Evolutionary conservation across 1,284 basidiomycete genomes (phyloP).

Genomic region (Rhodotorula sp.): DNA sequence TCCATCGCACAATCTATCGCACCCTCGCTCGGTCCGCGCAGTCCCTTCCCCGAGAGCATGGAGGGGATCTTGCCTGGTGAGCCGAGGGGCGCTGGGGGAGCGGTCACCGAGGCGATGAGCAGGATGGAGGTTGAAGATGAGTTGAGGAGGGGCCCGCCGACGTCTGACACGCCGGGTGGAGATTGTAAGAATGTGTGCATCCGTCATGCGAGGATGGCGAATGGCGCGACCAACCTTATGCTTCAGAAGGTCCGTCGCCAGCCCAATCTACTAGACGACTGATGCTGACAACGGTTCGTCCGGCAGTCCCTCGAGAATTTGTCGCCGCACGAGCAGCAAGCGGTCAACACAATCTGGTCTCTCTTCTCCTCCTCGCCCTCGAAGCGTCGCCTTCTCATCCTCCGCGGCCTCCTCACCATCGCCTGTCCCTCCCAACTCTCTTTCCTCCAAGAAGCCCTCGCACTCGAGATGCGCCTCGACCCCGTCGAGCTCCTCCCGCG

Average conservation of each 20-base stretch:
- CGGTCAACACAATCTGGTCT: conserved; percentile 92
- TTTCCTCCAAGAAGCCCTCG: conserved; percentile 86
- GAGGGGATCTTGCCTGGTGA: background rate
- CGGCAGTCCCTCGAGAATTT: conserved; percentile 84
- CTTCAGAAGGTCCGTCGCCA: conserved; percentile 76
- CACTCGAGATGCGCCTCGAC: conserved; percentile 89
- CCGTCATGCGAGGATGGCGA: conserved; percentile 94
- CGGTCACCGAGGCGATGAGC: background rate
- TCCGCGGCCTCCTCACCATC: conserved; percentile 98
- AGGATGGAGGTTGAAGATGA: conserved; percentile 34
- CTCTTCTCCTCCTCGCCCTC: conserved; percentile 94
- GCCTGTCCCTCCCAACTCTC: conserved; percentile 99
- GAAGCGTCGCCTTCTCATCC: conserved; percentile 83
- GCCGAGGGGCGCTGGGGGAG: background rate
- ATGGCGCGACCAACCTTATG: conserved; percentile 88
- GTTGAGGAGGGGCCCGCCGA: conserved; percentile 33
- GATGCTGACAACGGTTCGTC: too few relatives aligned
- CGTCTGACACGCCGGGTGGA: conserved; percentile 40
- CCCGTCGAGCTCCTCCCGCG: conserved; percentile 88
- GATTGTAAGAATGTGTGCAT: conserved; percentile 75
- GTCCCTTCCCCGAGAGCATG: conserved; percentile 9
- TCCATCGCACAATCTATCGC: conserved; percentile 30
- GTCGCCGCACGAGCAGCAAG: conserved; percentile 80
- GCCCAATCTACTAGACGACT: background rate
- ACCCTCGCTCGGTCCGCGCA: conserved; percentile 18